Evolutionary conservation across 1,284 basidiomycete genomes (phyloP), one percentile per base, ranked within the genome.

Genomic region (Ceratobasidium theobromae): DNA sequence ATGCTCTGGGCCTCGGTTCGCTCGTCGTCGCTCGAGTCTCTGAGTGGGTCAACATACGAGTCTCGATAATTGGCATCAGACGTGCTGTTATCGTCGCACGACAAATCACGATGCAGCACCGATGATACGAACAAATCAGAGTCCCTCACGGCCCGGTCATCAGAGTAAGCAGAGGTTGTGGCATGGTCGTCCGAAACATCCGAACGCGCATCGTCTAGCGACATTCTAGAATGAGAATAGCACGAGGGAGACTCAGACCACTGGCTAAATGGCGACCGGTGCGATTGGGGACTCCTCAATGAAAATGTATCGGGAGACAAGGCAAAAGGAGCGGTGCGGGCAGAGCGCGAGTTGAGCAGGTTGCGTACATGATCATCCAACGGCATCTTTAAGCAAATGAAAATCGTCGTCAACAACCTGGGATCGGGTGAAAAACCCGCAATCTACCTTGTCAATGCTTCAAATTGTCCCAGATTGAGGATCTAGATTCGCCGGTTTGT

Each of bases 1-100:
- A 18, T 52, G 4, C 43, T 5, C 43, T 21, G 12, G 4, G 48
- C 8, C 30, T 51, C 58, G 14, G 58, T 51, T 8, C 58, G 46
- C 25, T 62, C 58, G 46, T 62, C 58, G 12, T 62, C 58, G 46
- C 58, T 62, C 58, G 58, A 62, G 58, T 62, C 58, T 12, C 46
- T n/a, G 32, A 62, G 45, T 16, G 58, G 58, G 33, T 62, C 46
- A 28, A 62, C 58, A 28, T 62, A 62, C 6, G 54, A 57, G 8
- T 23, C 16, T 5, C 54, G 54, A 32, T 57, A 57, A 27, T 16
- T 21, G 1, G 25, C 27, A 6, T 16, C 35, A 6, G 35, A 38
- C 35, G 35, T 8, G 8, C 6, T 38, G 28, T 57, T 32, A 9
- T 27, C 38, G 27, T 57, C 40, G 16, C 8, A 38, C 8, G 49